Base-by-base conservation (phyloP, 2,329 filamentous ascomycete species). In the Fusarium transvaalense region DNA sequence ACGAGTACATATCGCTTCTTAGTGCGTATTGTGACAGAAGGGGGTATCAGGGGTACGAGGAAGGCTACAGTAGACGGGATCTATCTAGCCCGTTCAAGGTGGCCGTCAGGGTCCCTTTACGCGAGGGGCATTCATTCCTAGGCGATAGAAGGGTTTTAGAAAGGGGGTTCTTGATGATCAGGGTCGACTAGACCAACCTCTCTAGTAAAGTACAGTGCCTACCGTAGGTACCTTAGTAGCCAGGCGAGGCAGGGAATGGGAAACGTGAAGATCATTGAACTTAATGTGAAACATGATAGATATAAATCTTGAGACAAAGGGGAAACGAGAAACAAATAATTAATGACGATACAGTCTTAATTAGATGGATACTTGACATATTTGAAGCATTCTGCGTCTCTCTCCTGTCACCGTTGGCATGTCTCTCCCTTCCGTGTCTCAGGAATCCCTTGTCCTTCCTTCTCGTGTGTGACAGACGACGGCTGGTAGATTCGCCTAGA, bases 371-470 rank as follows among this genome's bases (percentile, higher is more conserved):
- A 19, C 15, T 43, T 9, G 50, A 41, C 42, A 41, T 25, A 35
- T 41, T 37, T 35, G 35, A 29, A 34, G 34, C 50, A 17, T 32
- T 48, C 34, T 32, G 35, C 21, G 42, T 63, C 32, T 47, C 58
- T 64, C 39, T 41, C 45, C 46, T 55, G 29, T 31, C 48, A 43
- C 53, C 48, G 53, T 67, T 70, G 66, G 62, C 57, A 69, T 69
- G 66, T 67, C 57, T 67, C 52, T 61, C 62, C 66, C 66, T 69
- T 61, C 63, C 48, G 45, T 64, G 62, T 61, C 66, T 61, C 48
- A 37, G 48, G 10, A 35, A 56, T 56, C 52, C 66, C 57, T 59
- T 42, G 39, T 21, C 14, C 15, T 45, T 21, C 14, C 15, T 45
- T 53, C 27, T 42, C 41, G 19, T 46, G 39, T 61, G 45, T 56